Evolutionary conservation across 345 rosid species (phyloP), one percentile per base, ranked within the genome.

Genomic region (Salix arbutifolia): DNA sequence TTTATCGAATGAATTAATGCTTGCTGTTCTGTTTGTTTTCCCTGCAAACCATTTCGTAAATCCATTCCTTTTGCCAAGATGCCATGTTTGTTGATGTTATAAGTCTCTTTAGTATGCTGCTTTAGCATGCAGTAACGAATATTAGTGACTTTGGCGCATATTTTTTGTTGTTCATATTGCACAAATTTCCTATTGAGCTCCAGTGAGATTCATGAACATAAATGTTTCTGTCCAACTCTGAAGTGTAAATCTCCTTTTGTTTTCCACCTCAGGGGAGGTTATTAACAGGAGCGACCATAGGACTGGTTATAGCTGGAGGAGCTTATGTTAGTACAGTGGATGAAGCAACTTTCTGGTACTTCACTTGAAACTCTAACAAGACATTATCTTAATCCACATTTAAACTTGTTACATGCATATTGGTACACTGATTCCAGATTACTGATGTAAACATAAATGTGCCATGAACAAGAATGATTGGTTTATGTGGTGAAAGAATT

Each of bases 301-400:
- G 98, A 25, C 69, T 96, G 21, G 88, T 89, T 17, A 96, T 96
- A 76, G 95, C 89, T 50, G 92, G 98, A 66, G 99, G 97, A 79
- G 98, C 98, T 77, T 94, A 94, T 83, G 97, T 88, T 69, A 93
- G 99, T 81, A 95, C 97, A 38, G 93, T 89, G 77, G 99, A 96
- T 86, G 99, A 93, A 87, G 99, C 97, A 67, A 93, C 99, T 73
- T 91, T 96, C 91, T 93, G 99, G 99, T 96, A 92, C 78, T 69
- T 73, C 23, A 33, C 56, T 74, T 73, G 46, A 71, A 65, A 74
- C 42, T 76, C 26, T 71, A 52, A 66, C 62, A 30, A 72, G 16
- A 61, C n/a, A 65, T 69, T 18, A 1, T 26, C 67, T 74, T 31
- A 44, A 23, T 13, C 2, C 21, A 14, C 8, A 1, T 42, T 21